phyloP scores from a whole-genome alignment of 306 rosid species.

The Canavalia ensiformis region DNA sequence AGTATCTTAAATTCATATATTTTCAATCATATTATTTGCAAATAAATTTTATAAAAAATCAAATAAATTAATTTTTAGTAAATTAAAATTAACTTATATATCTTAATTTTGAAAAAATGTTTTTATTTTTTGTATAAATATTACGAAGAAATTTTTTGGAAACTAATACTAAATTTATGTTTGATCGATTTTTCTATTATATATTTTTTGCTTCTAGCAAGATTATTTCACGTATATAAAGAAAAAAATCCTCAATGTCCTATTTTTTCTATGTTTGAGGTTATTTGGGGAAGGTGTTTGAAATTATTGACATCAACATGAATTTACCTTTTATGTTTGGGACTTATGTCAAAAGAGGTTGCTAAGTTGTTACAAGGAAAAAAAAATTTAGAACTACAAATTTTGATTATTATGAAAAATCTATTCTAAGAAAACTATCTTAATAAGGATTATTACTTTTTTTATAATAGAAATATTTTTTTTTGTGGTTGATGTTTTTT shows the following conservation, averaged over 20 bases:
- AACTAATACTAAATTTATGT: no score
- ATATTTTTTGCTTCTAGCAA: neutral
- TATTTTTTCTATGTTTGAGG: slow-evolving; percentile 40
- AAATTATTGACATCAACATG: slow-evolving; percentile 62
- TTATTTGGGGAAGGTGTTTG: slow-evolving; percentile 70
- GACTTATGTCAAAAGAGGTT: slow-evolving; percentile 36
- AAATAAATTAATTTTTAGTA: neutral
- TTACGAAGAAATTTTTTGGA: no score
- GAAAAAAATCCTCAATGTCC: neutral
- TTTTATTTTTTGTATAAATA: no score
- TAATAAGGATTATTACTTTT: no score
- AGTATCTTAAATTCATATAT: slow-evolving; percentile 31
- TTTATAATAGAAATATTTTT: no score
- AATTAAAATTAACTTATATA: neutral
- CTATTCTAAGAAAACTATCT: no score
- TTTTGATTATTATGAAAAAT: no score
- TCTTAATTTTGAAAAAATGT: neutral
- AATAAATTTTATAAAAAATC: no score
- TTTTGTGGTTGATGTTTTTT: no score
- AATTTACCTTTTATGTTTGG: slow-evolving; percentile 53
- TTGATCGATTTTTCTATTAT: slow-evolving; percentile 27
- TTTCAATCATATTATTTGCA: neutral
- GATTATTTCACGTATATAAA: slow-evolving; percentile 36
- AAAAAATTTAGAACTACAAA: neutral
- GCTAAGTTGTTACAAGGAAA: slow-evolving; percentile 37